phyloP scores from a whole-genome alignment of 2,329 filamentous ascomycete genomes.

The Cladophialophora immunda region DNA sequence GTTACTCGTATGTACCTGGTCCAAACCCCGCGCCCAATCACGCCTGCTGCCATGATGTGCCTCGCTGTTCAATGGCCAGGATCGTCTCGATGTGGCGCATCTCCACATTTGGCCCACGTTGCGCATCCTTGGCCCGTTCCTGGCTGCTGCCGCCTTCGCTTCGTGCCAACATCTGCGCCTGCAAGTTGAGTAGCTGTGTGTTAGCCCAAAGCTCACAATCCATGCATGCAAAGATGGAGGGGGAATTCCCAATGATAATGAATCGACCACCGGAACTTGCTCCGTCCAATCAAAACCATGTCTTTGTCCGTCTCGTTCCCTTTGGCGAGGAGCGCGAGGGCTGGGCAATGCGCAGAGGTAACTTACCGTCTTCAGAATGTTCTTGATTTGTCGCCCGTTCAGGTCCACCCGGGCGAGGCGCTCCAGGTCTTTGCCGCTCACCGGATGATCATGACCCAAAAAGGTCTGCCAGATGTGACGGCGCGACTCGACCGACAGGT shows the following conservation, averaged over 20 bases:
- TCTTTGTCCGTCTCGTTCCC: background rate
- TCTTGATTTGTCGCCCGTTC: constrained; percentile 55
- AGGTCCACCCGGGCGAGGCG: constrained; percentile 34
- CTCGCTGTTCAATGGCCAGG: constrained; percentile 43
- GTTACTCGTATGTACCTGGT: background rate
- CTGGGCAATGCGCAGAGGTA: background rate
- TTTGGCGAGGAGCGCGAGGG: background rate
- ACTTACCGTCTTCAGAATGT: constrained; percentile 50
- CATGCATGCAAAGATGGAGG: too few species aligned
- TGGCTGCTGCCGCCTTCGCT: constrained; percentile 20
- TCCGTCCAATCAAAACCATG: background rate
- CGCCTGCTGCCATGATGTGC: constrained; percentile 33
- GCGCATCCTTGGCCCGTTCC: constrained; percentile 23
- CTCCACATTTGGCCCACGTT: constrained; percentile 34
- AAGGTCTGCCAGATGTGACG: constrained; percentile 36
- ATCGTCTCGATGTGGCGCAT: constrained; percentile 47
- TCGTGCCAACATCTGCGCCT: constrained; percentile 50
- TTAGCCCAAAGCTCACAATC: background rate
- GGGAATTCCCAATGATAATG: too few species aligned
- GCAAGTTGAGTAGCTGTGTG: background rate
- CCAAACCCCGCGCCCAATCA: background rate
- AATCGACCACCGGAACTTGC: background rate
- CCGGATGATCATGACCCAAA: constrained; percentile 21
- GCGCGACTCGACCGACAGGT: constrained; percentile 43
- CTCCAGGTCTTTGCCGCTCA: constrained; percentile 30